Conservation (phyloP, 2,329 filamentous ascomycete species). For the Myrmaecium sp. region DNA sequence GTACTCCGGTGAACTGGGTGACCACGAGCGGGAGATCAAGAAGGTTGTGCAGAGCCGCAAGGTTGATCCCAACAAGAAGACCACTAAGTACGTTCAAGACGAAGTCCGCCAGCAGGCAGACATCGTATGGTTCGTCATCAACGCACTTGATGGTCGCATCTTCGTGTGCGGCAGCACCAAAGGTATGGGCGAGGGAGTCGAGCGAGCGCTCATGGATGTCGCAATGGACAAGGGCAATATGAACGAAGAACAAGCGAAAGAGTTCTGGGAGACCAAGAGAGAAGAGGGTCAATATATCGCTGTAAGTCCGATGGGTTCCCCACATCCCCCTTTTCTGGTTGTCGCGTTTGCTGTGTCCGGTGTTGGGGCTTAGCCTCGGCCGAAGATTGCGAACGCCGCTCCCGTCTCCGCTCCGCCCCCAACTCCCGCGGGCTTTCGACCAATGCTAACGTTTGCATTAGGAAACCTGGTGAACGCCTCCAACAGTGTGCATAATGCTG, state of each 20-base stretch:
- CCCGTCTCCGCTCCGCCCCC: too few species aligned
- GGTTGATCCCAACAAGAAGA: constrained; percentile 39
- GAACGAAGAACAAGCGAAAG: constrained; percentile 60
- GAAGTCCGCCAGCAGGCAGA: constrained; percentile 84
- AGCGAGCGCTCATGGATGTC: constrained; percentile 72
- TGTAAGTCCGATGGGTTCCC: too few species aligned
- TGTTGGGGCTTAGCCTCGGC: too few species aligned
- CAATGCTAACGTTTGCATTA: too few species aligned
- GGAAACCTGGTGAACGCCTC: too few species aligned
- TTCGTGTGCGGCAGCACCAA: constrained; percentile 93
- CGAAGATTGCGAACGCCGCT: too few species aligned
- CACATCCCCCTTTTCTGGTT: too few species aligned
- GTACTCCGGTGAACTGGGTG: constrained; percentile 91
- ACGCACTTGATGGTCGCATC: constrained; percentile 83
- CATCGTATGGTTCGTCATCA: constrained; percentile 96
- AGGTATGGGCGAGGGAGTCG: constrained; percentile 96
- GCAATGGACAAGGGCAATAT: constrained; percentile 87
- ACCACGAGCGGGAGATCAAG: constrained; percentile 50
- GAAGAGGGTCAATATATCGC: constrained; percentile 91
- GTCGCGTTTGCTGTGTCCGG: too few species aligned
- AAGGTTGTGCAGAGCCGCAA: constrained; percentile 31
- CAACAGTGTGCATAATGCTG: too few species aligned
- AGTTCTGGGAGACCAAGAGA: constrained; percentile 87
- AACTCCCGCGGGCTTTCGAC: too few species aligned
- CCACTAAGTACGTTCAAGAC: constrained; percentile 88